A percentile compares a stretch with the other conserved stretches of the same genome.
These are phyloP conservation scores for Entomortierella chlamydospora DNA, from an alignment of 192 early-diverging fungal genomes.

Conservation along the genomic window DNA sequence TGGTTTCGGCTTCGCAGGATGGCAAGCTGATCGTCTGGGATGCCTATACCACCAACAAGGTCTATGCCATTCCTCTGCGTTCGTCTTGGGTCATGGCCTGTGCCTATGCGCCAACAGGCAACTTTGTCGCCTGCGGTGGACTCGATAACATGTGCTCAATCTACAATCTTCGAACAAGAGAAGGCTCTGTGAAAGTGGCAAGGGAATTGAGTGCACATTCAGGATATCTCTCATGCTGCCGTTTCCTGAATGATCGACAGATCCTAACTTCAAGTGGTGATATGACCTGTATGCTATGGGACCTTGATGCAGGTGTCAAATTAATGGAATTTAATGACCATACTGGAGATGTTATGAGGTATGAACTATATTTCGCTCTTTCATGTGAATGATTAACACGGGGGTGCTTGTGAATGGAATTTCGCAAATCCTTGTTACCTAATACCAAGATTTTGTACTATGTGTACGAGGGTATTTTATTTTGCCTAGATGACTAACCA, in stretches of 20 bases:
- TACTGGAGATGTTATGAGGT: slow-evolving; percentile 98
- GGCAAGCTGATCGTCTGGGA: slow-evolving; percentile 99
- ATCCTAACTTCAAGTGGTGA: slow-evolving; percentile 97
- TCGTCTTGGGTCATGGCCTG: slow-evolving; percentile 99
- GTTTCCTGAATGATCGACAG: slow-evolving; percentile 97
- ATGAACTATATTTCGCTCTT: not conserved
- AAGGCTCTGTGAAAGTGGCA: slow-evolving; percentile 93
- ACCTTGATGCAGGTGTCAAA: slow-evolving; percentile 99
- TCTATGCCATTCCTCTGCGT: slow-evolving; percentile 97
- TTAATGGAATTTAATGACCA: slow-evolving; percentile 97
- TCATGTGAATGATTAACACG: not conserved
- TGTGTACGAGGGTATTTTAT: no score
- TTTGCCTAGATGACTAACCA: not conserved
- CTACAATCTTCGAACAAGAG: slow-evolving; percentile 96
- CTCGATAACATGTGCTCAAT: slow-evolving; percentile 99
- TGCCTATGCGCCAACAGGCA: slow-evolving; percentile 97
- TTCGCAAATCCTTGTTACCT: not conserved
- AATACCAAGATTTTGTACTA: no score
- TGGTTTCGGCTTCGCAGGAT: slow-evolving; percentile 99
- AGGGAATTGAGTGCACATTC: slow-evolving; percentile 96
- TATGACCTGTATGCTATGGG: slow-evolving; percentile 99
- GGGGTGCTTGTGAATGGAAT: not conserved
- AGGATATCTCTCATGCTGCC: slow-evolving; percentile 97
- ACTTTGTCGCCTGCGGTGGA: slow-evolving; percentile 99
- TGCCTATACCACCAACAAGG: slow-evolving; percentile 98